Evolutionary conservation across 352 stramenopile genomes (phyloP), one percentile per base, ranked within the genome.

Genomic region (Pythium oligandrum): DNA sequence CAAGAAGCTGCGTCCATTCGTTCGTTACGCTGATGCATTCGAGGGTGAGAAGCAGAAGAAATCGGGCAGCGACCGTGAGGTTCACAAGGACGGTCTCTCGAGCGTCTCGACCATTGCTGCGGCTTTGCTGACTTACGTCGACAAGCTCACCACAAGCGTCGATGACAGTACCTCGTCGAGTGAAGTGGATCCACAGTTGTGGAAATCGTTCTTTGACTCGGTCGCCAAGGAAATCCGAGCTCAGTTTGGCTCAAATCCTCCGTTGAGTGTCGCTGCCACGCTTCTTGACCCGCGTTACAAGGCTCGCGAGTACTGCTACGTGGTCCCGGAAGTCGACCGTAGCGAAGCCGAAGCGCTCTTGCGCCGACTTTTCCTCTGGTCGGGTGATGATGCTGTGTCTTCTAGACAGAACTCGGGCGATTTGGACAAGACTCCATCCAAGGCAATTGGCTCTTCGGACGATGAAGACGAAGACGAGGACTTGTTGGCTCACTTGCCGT

Each of bases 211-310:
- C 53, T 92, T 87, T 47, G 63, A 81, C 30, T 48, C 57, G 39
- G 43, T 90, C 5, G 63, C 70, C 12, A 75, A 71, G 40, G 76
- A 78, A 42, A 37, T 92, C 37, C 78, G 79, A 4, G 57, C 71
- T 6, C 68, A 82, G 38, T 90, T 92, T 55, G 59, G 59, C 7
- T 50, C 60, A 37, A 37, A 89, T 11, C 75, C 78, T 1, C 38
- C 77, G 17, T 64, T 88, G 30, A 86, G 75, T 43, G 85, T 86
- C 40, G 82, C 82, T 3, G 78, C 82, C 7, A 90, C 82, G 12
- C 62, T 92, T 32, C 73, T 92, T 8, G 82, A 92, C 31, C 82
- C 82, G 36, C 78, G 82, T 4, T 92, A 92, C 67, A 92, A 92
- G 56, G 77, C 89, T 47, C 80, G 76, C 34, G 79, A 88, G 46